Base-by-base conservation (phyloP, 345 rosid species). In the Citrus reticulata region DNA sequence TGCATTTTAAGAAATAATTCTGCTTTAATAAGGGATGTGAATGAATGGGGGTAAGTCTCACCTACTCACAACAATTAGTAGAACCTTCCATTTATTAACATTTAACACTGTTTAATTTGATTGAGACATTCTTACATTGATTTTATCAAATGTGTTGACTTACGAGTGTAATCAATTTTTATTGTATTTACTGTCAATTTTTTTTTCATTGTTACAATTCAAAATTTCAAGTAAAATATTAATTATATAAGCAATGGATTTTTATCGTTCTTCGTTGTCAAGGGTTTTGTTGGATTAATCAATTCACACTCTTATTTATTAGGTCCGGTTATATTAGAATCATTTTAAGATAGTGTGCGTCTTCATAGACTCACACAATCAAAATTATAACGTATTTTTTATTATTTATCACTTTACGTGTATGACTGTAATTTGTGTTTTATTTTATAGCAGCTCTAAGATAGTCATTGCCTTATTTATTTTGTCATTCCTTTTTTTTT, bases 321-420 rank as follows among this genome's bases (percentile, higher is more conserved):
- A 34, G 4, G 6, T 34, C 0, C 0, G 6, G 35, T 5, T 34
- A 5, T 5, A 34, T 34, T 34, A 1, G 6, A 34, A 34, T 0
- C 1, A 0, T 6, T 34, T 34, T 34, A 0, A 34, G 1, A 0
- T 34, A 34, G 35, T 34, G 6, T 34, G 35, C 6, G 35, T 0
- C 0, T 34, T 34, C 1, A 34, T 34, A 34, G 1, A 24, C 24
- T 5, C 0, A 34, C 4, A 34, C 6, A 1, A 34, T 34, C 1
- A 34, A 34, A 34, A 5, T 34, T 34, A 34, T 34, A 34, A 34
- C 0, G 0, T 34, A 34, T 34, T 34, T 34, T 34, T 34, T 34
- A 34, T 34, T 34, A 34, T 34, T 34, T 34, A 34, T 34, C 1
- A 34, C 0, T 5, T 5, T 34, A 5, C 0, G 6, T 5, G 0